These are phyloP conservation scores for Domatiomyces catenatus DNA, from an alignment of 2,329 filamentous ascomycete genomes.

Conservation along the genomic window DNA sequence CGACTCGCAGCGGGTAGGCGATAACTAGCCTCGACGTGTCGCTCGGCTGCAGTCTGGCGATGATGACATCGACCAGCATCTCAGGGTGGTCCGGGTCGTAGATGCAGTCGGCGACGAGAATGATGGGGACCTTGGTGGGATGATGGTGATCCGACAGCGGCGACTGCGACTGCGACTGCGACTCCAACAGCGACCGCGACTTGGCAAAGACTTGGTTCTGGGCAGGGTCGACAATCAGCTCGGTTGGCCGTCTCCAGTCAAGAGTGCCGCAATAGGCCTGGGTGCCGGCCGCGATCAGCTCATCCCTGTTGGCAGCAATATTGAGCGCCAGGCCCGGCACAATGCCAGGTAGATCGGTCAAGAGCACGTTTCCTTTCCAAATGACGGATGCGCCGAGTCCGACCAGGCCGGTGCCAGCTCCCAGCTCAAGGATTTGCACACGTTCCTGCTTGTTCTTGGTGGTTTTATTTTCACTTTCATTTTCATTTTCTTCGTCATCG, in stretches of 20 bases:
- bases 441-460: background rate
- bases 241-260: constrained; percentile 24
- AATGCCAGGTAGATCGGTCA: constrained; percentile 77
- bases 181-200: constrained; percentile 1
- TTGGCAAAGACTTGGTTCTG: background rate
- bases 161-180: background rate
- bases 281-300: constrained; percentile 53
- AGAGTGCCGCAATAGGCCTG: constrained; percentile 20
- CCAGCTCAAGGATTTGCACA: constrained; percentile 53
- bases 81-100: constrained; percentile 29
- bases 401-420: constrained; percentile 76
- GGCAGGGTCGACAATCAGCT: constrained; percentile 4
- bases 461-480: no score
- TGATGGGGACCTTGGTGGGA: constrained; percentile 11
- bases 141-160: background rate
- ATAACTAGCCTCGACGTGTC: constrained; percentile 23
- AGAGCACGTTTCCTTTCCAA: constrained; percentile 48
- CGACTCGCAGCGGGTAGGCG: constrained; percentile 26
- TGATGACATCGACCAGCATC: constrained; percentile 23
- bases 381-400: constrained; percentile 68
- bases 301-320: constrained; percentile 50
- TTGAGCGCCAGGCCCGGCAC: constrained; percentile 65
- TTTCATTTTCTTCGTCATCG: no score
- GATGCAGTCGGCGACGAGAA: constrained; percentile 29
- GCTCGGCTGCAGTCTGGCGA: constrained; percentile 22